Evolutionary conservation across 202 grass and related monocot species (phyloP), one percentile per base, ranked within the genome.

Genomic region (Panicum virgatum): DNA sequence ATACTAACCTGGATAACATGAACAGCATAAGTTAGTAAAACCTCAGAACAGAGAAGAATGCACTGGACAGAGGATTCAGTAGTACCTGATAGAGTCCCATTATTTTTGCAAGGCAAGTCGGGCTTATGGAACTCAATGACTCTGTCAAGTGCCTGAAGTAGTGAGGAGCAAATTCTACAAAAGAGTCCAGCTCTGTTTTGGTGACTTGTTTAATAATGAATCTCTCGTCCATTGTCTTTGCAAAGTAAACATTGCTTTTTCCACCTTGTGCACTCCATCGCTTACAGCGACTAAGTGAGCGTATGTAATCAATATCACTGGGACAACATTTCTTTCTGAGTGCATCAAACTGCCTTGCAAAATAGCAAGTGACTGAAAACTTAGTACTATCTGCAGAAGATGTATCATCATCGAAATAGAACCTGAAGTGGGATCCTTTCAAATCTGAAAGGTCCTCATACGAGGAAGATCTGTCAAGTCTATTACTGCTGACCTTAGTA

Each of bases 181-280:
- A 97, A 52, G 94, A 94, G 59, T 94, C 94, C 51, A 97, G 80
- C 81, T 97, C 94, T 7, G 92, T 97, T 81, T 91, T 97, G 36
- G 92, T 92, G 70, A 97, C 84, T 72, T 97, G 92, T 79, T 97
- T 97, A 51, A 97, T 88, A 69, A 97, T 85, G 67, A 97, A 91
- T 78, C 92, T 94, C 20, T 97, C 94, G 77, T 97, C 94, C 75
- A 89, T 77, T 61, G 94, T 92, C 88, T 92, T 97, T 62, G 90
- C 90, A 72, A 97, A 97, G 88, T 97, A 97, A 77, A 91, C 94
- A 72, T 94, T 97, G 72, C 94, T 97, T 92, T 97, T 97, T 86
- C 94, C 94, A 83, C 94, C 94, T 84, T 94, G 79, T 4, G 94
- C 92, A 52, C 78, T 90, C 92, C 92, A 97, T 78, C 84, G 90